phyloP scores from a whole-genome alignment of 2,329 filamentous ascomycete species.

The Cercospora berteroae region DNA sequence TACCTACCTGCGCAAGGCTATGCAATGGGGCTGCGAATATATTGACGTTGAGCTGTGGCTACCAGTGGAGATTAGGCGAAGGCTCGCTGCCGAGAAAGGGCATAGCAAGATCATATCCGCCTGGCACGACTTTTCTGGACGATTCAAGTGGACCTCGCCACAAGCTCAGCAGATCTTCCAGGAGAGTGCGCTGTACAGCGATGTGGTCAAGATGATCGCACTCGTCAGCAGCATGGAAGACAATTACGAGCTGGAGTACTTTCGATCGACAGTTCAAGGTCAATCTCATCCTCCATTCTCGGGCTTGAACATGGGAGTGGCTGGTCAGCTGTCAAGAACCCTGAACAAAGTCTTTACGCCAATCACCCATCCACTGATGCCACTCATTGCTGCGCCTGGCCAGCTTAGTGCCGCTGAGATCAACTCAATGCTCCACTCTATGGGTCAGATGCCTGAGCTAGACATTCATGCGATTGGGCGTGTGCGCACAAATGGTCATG shows the following conservation, averaged over 20 bases:
- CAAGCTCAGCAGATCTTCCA: slow-evolving; percentile 71
- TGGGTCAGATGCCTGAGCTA: slow-evolving; percentile 76
- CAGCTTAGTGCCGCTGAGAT: slow-evolving; percentile 85
- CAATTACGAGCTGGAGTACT: slow-evolving; percentile 88
- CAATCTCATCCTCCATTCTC: slow-evolving; percentile 69
- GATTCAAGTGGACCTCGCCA: slow-evolving; percentile 76
- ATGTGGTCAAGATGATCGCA: slow-evolving; percentile 89
- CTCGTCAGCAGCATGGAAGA: slow-evolving; percentile 78
- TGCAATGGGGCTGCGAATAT: slow-evolving; percentile 88
- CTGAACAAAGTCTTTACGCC: slow-evolving; percentile 84
- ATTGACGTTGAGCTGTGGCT: slow-evolving; percentile 88
- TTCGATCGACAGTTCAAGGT: slow-evolving; percentile 71
- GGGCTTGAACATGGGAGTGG: slow-evolving; percentile 81
- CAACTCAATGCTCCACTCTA: slow-evolving; percentile 72
- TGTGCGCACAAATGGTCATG: slow-evolving; percentile 69
- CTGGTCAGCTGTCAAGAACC: slow-evolving; percentile 79
- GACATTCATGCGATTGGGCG: slow-evolving; percentile 78
- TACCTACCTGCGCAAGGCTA: slow-evolving; percentile 75
- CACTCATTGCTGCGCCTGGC: slow-evolving; percentile 79
- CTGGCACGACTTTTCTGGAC: slow-evolving; percentile 83
- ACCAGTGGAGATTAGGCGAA: slow-evolving; percentile 69
- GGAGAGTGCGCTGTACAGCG: slow-evolving; percentile 69
- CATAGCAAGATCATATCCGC: slow-evolving; percentile 87
- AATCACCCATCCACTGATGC: slow-evolving; percentile 80
- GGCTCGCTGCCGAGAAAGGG: slow-evolving; percentile 67